Percentiles rank a stretch among this genome's conserved stretches.
phyloP scores from a whole-genome alignment of 179 eudicot species.

The Silene coronaria region DNA sequence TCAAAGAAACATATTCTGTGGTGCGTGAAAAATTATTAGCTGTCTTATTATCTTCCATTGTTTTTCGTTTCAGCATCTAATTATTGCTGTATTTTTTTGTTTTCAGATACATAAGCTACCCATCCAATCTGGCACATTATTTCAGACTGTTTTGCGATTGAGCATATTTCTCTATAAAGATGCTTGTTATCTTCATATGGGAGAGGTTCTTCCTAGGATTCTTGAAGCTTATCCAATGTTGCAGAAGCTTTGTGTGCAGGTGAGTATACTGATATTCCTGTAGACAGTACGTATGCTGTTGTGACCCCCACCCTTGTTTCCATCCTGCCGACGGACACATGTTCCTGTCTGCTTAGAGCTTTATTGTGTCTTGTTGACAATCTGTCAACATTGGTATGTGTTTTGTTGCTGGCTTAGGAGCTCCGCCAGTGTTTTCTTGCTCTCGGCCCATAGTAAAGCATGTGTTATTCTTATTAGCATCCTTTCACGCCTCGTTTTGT shows the following conservation, averaged over 20 bases:
- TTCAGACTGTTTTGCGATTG: not conserved
- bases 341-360: no score
- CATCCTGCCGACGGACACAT: no score
- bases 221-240: constrained; percentile 7
- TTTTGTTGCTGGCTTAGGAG: no score
- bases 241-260: constrained; percentile 5
- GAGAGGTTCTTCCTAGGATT: not conserved
- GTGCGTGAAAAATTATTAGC: not conserved
- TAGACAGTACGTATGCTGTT: no score
- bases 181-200: not conserved
- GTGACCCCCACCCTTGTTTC: no score
- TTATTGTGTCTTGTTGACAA: no score
- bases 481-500: no score
- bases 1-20: not conserved
- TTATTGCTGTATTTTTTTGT: not conserved
- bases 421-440: no score
- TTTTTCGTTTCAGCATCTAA: not conserved
- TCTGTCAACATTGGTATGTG: no score
- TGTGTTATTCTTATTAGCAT: no score
- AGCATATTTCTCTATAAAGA: not conserved
- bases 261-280: not conserved
- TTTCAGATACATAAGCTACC: not conserved
- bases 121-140: not conserved
- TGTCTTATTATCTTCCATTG: no score
- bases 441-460: no score